Percentiles rank a stretch among this genome's conserved stretches.
phyloP scores from a whole-genome alignment of 768 basidiomycete species.

The Mycena vitilis region DNA sequence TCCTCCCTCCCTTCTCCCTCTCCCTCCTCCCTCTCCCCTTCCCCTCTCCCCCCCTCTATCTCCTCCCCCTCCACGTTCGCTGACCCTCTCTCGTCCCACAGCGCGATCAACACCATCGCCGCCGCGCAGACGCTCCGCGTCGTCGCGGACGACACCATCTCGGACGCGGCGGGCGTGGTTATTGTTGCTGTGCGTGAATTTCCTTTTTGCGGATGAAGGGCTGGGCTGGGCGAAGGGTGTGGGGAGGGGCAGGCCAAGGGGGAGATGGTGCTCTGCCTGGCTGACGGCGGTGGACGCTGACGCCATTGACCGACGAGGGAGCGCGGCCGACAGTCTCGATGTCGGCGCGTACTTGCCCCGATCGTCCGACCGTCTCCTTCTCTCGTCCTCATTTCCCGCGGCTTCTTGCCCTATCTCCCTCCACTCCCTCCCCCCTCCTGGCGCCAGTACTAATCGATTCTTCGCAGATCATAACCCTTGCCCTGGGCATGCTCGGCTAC shows the following conservation, averaged over 20 bases:
- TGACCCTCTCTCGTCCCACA: slow-evolving; percentile 43
- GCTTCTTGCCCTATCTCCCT: neutral
- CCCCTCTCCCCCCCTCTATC: neutral
- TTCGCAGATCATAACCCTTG: slow-evolving; percentile 43
- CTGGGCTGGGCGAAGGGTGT: too few relatives aligned
- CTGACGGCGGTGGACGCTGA: too few relatives aligned
- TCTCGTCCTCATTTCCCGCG: too few relatives aligned
- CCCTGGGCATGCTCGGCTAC: slow-evolving; percentile 55
- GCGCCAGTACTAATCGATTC: neutral
- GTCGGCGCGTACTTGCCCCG: too few relatives aligned
- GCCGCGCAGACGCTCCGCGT: slow-evolving; percentile 47
- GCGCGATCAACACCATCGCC: slow-evolving; percentile 49
- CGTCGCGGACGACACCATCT: slow-evolving; percentile 44
- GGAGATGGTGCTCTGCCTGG: too few relatives aligned
- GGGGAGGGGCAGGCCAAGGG: too few relatives aligned
- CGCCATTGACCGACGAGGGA: too few relatives aligned
- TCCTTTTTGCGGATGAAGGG: too few relatives aligned
- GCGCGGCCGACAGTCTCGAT: too few relatives aligned
- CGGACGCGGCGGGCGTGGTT: slow-evolving; percentile 54
- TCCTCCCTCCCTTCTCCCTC: neutral
- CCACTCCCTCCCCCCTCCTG: neutral
- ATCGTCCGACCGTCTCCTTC: too few relatives aligned
- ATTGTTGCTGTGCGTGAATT: slow-evolving; percentile 60
- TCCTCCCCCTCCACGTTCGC: neutral
- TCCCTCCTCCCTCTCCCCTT: neutral